Evolutionary conservation across 192 early-diverging fungal genomes (phyloP), one percentile per base, ranked within the genome.

Genomic region (Backusella liffmaniae): DNA sequence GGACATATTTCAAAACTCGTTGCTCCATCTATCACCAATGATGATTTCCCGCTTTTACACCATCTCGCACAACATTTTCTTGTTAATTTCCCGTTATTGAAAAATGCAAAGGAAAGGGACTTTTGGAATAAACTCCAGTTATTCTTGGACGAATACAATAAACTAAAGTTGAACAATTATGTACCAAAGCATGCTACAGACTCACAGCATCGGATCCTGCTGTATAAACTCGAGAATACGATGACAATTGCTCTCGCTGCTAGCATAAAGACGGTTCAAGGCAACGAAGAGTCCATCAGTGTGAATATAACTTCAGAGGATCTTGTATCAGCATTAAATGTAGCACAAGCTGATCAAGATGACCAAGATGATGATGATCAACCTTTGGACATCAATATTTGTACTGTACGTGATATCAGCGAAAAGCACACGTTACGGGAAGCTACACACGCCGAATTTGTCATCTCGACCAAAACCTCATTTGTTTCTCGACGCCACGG

Each of bases 51-150:
- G 0, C 85, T 90, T 68, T 51, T 90, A 3, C 71, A 77, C 3
- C 86, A 84, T 73, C 29, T 88, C 10, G 86, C 86, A 41, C 78
- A 79, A 36, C 76, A 77, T 29, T 80, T 84, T 26, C 77, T 90
- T 12, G 68, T 81, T 3, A 78, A 82, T 12, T 90, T 90, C 23
- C 88, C 88, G 10, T 83, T 90, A 32, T 74, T 90, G 15, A 80
- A 83, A 21, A 77, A 81, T 12, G 71, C 68, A 15, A 73, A 81
- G 16, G 42, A 73, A 2, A 70, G 53, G 5, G 70, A 74, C 1
- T 84, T 90, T 35, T 90, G 88, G 88, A 46, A 44, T 1, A 90
- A 90, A 67, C 36, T 83, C 1, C 77, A 85, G 44, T 70, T 72
- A 0, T 90, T 90, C 35, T 32, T 90, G 10, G 77, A 81, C 7